Evolutionary conservation across 768 basidiomycete species (phyloP), one percentile per base, ranked within the genome.

Genomic region (Suillus weaverae): DNA sequence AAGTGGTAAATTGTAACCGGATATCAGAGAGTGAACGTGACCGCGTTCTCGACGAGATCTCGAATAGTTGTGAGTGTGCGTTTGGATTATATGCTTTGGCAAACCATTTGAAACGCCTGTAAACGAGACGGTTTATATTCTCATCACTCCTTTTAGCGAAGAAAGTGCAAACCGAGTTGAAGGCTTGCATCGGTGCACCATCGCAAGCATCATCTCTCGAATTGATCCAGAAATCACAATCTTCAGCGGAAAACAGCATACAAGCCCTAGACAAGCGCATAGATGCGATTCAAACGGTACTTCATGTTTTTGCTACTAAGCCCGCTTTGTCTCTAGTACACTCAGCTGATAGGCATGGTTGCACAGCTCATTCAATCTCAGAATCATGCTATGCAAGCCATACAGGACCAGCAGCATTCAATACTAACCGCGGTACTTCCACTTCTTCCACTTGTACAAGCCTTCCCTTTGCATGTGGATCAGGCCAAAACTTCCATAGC

Each of bases 21-120:
- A 74, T 86, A n/a, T 89, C 89, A 65, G 83, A 89, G 65, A 78
- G 79, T 32, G 86, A 86, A 62, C 84, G 83, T 26, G 89, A 91
- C 66, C 78, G 78, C 30, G 77, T 90, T 18, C 73, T 82, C 4
- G 78, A 82, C 30, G 87, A 88, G 61, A 79, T 89, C 8, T 78
- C 84, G 2, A 85, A 85, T 71, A 77, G 87, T 26, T 82, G 89
- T 86, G 70, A 64, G 84, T 79, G 26, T 50, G 26, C 38, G 5
- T 26, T 60, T 56, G 13, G n/a, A 32, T 39, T 32, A 26, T 33
- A 61, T 66, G 62, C 44, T 46, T 9, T 44, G 67, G 67, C 64
- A 70, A 72, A 70, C 66, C 70, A 32, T 54, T 53, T 32, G 62
- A 67, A 51, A 69, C 66, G 62, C 54, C 66, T 68, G 50, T 26